phyloP scores from a whole-genome alignment of 2,329 filamentous ascomycete genomes.

The Pseudogymnoascus sp. region DNA sequence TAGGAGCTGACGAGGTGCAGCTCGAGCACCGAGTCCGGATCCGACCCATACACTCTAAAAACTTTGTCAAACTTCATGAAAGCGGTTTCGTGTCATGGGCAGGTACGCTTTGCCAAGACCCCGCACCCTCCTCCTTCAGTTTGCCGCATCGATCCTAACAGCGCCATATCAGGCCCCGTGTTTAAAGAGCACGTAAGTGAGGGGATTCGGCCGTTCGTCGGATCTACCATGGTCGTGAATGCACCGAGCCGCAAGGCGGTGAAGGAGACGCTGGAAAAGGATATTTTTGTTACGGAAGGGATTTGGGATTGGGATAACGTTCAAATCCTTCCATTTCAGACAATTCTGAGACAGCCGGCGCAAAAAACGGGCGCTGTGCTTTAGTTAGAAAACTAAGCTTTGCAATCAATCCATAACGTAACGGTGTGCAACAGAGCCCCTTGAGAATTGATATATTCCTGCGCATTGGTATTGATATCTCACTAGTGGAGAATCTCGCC shows the following conservation, averaged over 20 bases:
- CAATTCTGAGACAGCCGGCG: neutral
- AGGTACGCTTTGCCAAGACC: neutral
- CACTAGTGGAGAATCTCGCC: neutral
- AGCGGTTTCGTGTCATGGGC: neutral
- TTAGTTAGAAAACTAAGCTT: neutral
- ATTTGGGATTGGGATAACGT: slow-evolving; percentile 76
- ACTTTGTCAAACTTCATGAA: neutral
- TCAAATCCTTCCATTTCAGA: slow-evolving; percentile 1
- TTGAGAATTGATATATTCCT: neutral
- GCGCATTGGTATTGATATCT: neutral
- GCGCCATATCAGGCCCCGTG: neutral
- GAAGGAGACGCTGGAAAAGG: slow-evolving; percentile 54
- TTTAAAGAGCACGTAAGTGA: neutral
- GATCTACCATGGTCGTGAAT: slow-evolving; percentile 59
- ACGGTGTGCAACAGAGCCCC: neutral
- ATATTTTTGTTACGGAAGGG: slow-evolving; percentile 62
- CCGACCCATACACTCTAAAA: neutral
- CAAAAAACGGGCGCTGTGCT: neutral
- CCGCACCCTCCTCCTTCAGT: neutral
- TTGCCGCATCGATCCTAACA: neutral
- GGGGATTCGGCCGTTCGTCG: slow-evolving; percentile 40
- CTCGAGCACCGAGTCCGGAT: neutral
- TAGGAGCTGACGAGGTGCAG: neutral
- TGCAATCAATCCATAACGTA: neutral
- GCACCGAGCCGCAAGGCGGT: slow-evolving; percentile 64